Conservation (phyloP, 2,329 filamentous ascomycete genomes). For the Trichoderma sp. region DNA sequence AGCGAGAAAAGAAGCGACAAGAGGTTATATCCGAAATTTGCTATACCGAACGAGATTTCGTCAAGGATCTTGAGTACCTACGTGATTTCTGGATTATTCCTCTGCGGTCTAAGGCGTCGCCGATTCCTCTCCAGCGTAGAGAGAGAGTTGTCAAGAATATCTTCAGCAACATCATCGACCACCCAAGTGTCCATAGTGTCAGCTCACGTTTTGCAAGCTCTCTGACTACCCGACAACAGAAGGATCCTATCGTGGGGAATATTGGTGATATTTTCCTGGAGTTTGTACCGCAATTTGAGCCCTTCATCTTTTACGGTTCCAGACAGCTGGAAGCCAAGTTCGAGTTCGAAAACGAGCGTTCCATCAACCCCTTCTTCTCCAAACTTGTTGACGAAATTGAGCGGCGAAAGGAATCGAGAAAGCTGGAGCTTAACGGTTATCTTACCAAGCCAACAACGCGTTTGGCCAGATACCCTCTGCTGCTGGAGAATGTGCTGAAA, state of each 20-base stretch:
- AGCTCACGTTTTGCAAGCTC: slow-evolving; percentile 86
- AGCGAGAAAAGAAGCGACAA: slow-evolving; percentile 94
- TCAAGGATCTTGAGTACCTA: slow-evolving; percentile 97
- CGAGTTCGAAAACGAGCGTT: slow-evolving; percentile 95
- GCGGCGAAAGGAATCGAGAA: slow-evolving; percentile 91
- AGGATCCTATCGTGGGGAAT: slow-evolving; percentile 83
- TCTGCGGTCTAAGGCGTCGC: slow-evolving; percentile 77
- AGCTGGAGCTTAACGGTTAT: slow-evolving; percentile 96
- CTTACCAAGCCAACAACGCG: slow-evolving; percentile 96
- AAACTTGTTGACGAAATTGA: slow-evolving; percentile 97
- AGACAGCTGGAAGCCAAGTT: slow-evolving; percentile 97
- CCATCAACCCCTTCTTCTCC: slow-evolving; percentile 79
- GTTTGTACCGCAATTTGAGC: slow-evolving; percentile 88
- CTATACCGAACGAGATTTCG: slow-evolving; percentile 98
- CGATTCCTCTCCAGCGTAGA: slow-evolving; percentile 83
- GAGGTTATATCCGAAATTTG: slow-evolving; percentile 98
- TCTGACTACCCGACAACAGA: slow-evolving; percentile 89
- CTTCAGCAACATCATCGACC: slow-evolving; percentile 92
- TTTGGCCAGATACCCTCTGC: slow-evolving; percentile 87
- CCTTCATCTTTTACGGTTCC: slow-evolving; percentile 94
- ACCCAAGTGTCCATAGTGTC: slow-evolving; percentile 79
- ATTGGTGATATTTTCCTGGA: slow-evolving; percentile 94
- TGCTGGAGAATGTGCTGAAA: slow-evolving; percentile 90
- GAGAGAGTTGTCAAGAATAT: slow-evolving; percentile 93
- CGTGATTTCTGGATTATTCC: slow-evolving; percentile 99